Evolutionary conservation across 2,329 filamentous ascomycete species (phyloP).

Genomic region (Rutstroemia sp.): DNA sequence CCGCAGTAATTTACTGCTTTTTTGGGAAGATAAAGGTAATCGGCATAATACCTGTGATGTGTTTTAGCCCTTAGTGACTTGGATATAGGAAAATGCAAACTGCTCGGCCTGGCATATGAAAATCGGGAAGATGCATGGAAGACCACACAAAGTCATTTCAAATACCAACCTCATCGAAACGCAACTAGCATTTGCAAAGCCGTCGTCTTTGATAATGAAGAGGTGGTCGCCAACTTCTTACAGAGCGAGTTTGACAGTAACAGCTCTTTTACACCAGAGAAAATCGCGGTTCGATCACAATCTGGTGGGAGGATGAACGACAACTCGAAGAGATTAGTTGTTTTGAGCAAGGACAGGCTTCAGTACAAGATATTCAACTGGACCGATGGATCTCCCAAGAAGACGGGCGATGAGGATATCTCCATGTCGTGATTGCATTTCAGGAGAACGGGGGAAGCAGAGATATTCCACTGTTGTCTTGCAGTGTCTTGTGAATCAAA

Average conservation of each 20-base stretch:
- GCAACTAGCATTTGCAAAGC: conserved; percentile 1
- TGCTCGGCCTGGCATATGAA: conserved; percentile 23
- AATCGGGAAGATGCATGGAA: neutral
- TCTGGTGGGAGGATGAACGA: conserved; percentile 6
- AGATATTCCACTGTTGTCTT: too few species aligned
- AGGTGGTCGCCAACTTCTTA: conserved; percentile 15
- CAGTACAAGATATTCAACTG: conserved; percentile 26
- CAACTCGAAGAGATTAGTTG: conserved; percentile 18
- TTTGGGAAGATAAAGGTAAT: conserved; percentile 26
- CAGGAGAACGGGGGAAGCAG: neutral
- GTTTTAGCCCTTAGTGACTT: neutral
- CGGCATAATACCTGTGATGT: neutral
- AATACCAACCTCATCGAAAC: conserved; percentile 10
- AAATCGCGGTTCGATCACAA: conserved; percentile 19
- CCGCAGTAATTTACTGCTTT: conserved; percentile 20
- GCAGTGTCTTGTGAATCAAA: neutral
- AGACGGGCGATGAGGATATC: conserved; percentile 15
- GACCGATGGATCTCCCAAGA: neutral
- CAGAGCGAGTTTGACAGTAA: conserved; percentile 13
- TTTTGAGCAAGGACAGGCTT: conserved; percentile 22
- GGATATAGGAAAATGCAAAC: conserved; percentile 7
- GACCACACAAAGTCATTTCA: neutral
- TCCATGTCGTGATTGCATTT: conserved; percentile 18
- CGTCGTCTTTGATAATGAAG: conserved; percentile 14
- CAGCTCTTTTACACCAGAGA: conserved; percentile 19